A percentile compares a stretch with the other conserved stretches of the same genome.
Conservation (phyloP, 139 green algal species). For the Tetraselmis chui region DNA sequence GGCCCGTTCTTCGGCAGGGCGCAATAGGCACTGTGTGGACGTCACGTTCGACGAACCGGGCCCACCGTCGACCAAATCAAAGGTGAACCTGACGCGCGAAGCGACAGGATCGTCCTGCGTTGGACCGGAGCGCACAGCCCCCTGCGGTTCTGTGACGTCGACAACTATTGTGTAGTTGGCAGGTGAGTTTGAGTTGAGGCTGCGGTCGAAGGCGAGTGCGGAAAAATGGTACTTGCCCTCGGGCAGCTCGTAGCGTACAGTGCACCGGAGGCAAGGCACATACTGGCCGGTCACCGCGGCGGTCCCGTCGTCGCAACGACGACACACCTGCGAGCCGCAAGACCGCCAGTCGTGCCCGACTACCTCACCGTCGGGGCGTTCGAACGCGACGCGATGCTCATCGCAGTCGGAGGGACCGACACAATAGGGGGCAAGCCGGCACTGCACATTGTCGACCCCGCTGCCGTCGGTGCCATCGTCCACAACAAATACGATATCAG, state of each 20-base stretch:
- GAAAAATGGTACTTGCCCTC: background rate
- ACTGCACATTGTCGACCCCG: background rate
- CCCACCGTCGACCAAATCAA: background rate
- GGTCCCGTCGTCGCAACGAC: background rate
- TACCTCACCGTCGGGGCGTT: background rate
- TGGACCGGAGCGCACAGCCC: background rate
- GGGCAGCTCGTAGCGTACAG: background rate
- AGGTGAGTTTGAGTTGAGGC: background rate
- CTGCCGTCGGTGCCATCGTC: background rate
- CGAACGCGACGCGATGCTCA: background rate
- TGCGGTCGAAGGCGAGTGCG: background rate
- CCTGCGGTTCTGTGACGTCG: background rate
- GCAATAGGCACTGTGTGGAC: background rate
- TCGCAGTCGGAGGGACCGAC: background rate
- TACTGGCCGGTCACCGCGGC: background rate
- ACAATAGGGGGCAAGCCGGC: background rate
- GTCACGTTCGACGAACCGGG: background rate
- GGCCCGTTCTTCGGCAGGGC: too few species aligned
- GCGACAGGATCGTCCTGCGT: background rate
- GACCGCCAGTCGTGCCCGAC: background rate
- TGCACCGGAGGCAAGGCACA: background rate
- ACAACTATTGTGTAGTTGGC: background rate
- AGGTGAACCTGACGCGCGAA: background rate
- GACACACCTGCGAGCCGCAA: background rate
- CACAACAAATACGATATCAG: background rate